phyloP scores from a whole-genome alignment of 2,329 filamentous ascomycete genomes.

The Trichoderma sp. region DNA sequence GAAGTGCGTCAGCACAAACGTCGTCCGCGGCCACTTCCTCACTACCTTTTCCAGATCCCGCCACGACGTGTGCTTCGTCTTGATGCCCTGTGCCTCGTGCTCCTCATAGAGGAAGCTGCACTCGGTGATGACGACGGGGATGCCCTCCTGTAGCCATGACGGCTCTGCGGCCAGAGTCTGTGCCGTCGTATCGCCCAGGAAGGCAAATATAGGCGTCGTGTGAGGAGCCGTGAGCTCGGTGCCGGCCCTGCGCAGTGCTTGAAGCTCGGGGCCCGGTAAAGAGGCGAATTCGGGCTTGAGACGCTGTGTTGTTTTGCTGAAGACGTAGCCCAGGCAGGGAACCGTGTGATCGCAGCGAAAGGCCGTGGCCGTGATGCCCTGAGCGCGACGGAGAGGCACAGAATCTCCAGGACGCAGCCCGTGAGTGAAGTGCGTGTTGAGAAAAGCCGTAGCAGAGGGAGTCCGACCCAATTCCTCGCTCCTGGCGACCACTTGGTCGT shows the following conservation, averaged over 20 bases:
- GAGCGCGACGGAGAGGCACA: conserved; percentile 35
- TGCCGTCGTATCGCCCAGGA: conserved; percentile 47
- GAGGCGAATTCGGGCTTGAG: conserved; percentile 38
- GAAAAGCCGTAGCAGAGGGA: conserved; percentile 23
- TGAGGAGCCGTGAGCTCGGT: conserved; percentile 40
- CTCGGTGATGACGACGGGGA: conserved; percentile 48
- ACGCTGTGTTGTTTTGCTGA: conserved; percentile 38
- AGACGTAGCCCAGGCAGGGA: conserved; percentile 47
- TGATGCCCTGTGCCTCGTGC: conserved; percentile 42
- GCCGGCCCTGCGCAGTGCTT: conserved; percentile 37
- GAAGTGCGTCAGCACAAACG: conserved; percentile 48
- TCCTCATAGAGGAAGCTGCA: conserved; percentile 46
- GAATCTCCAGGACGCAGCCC: conserved; percentile 36
- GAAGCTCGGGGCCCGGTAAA: conserved; percentile 37
- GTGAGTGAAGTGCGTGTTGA: conserved; percentile 41
- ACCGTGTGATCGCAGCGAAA: conserved; percentile 47
- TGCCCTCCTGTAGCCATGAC: conserved; percentile 37
- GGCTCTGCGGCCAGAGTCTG: conserved; percentile 38
- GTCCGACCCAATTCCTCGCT: conserved; percentile 18
- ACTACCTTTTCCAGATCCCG: conserved; percentile 44
- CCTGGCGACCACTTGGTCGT: conserved; percentile 13
- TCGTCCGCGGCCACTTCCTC: conserved; percentile 40
- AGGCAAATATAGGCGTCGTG: conserved; percentile 43
- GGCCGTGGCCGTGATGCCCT: conserved; percentile 39
- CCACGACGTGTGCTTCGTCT: conserved; percentile 49